Evolutionary conservation across 495 filamentous ascomycete species (phyloP), one percentile per base, ranked within the genome.

Genomic region (Hypoxylon trugodes): DNA sequence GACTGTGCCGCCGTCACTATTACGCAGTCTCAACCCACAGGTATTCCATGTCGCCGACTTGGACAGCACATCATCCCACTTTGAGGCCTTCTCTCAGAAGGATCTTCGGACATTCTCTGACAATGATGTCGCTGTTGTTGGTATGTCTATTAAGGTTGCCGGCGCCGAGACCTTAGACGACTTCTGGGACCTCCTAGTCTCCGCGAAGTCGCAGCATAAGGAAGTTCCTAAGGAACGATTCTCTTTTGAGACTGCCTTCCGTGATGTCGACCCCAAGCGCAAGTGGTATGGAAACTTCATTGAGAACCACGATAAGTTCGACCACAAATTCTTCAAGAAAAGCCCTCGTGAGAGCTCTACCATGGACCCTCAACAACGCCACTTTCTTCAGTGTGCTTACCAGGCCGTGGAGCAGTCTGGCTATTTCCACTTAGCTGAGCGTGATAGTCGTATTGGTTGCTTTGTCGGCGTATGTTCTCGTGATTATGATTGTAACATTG

Each of bases 251-350:
- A 65, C 54, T 0, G 54, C 60, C 13, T 64, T 65, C 49, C 55
- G 59, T 18, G 59, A 64, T 16, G 49, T 45, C 2, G 63, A 66
- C 21, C 55, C 60, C 7, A 63, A 64, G 45, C 37, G 59, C n/a
- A 68, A 64, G 37, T 68, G 59, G 59, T 64, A 49, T 9, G 76
- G 76, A 0, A 74, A 76, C 51, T 76, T 69, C 58, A 32, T 76
- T 1, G 32, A 64, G 37, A 50, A 62, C 35, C 28, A 64, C 0
- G 73, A 75, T 50, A 48, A 57, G 1, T 77, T 85, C 28, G 83
- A 86, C 51, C 77, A 84, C 48, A 70, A 74, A 28, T 84, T 85
- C 70, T 85, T 85, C 74, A 76, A 77, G 41, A 75, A 72, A 22
- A 73, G 70, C 4, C 65, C 75, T 0, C 72, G 82, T 0, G 82